phyloP scores from a whole-genome alignment of 148 eudicot species.

The Agrostemma githago region DNA sequence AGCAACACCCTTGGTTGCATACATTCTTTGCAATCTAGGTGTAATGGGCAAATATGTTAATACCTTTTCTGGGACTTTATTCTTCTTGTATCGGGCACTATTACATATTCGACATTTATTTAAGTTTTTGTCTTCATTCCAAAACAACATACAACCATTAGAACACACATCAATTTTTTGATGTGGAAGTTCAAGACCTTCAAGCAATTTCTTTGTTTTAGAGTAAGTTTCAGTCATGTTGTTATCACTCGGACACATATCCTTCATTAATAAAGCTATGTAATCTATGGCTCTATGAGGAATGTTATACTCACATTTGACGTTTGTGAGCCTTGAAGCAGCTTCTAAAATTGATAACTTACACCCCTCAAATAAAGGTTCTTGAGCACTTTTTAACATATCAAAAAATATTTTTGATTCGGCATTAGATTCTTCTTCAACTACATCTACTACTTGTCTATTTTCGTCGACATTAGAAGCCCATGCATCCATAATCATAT shows the following conservation, averaged over 20 bases:
- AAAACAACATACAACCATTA: no score
- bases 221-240: no score
- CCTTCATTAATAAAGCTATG: not conserved
- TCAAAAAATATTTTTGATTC: not conserved
- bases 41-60: not conserved
- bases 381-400: not conserved
- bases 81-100: not conserved
- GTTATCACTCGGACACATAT: not conserved
- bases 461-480: not conserved
- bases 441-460: not conserved
- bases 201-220: not conserved
- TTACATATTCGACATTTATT: not conserved
- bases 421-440: not conserved
- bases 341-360: not conserved
- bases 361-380: not conserved
- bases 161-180: no score
- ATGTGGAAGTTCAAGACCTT: no score
- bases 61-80: not conserved
- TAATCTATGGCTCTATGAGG: conserved; percentile 9
- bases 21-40: not conserved
- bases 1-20: not conserved
- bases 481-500: conserved; percentile 6
- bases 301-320: not conserved
- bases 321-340: not conserved
- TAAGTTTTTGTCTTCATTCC: not conserved